A percentile compares a stretch with the other conserved stretches of the same genome.
Conservation (phyloP, 1,284 basidiomycete species). For the Erythrobasidium hasegawianum region DNA sequence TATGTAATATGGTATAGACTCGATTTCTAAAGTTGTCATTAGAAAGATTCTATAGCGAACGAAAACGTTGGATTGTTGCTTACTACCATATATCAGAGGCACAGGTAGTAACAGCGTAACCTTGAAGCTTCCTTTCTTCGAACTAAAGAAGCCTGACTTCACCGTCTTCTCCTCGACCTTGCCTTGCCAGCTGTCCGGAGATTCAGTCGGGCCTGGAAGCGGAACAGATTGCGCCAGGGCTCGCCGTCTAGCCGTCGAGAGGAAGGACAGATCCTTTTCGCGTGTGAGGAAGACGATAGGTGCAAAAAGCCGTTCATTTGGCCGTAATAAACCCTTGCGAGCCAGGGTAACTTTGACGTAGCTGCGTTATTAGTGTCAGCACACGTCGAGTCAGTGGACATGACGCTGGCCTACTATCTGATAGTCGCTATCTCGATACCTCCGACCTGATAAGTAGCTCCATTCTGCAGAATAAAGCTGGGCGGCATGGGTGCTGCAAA, state of each 20-base stretch:
- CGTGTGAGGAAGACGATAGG: slow-evolving; percentile 34
- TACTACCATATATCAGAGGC: slow-evolving; percentile 28
- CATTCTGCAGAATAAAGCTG: slow-evolving; percentile 13
- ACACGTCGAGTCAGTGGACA: background rate
- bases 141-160: slow-evolving; percentile 28
- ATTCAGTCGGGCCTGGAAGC: slow-evolving; percentile 17
- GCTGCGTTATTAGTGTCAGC: slow-evolving; percentile 8
- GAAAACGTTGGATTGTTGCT: too few relatives aligned
- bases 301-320: slow-evolving; percentile 36
- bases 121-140: slow-evolving; percentile 12
- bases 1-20: slow-evolving; percentile 20
- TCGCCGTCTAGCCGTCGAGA: background rate
- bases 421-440: slow-evolving; percentile 25
- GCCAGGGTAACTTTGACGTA: slow-evolving; percentile 36
- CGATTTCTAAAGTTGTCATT: slow-evolving; percentile 15
- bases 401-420: slow-evolving; percentile 25
- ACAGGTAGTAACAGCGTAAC: slow-evolving; percentile 18
- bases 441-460: slow-evolving; percentile 6
- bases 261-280: slow-evolving; percentile 3
- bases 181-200: slow-evolving; percentile 34
- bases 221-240: slow-evolving; percentile 6
- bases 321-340: slow-evolving; percentile 31
- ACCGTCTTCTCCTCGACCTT: slow-evolving; percentile 3
- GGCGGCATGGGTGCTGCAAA: slow-evolving; percentile 23
- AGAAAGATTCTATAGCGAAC: too few relatives aligned